A percentile compares a stretch with the other conserved stretches of the same genome.
Evolutionary conservation across 441 rosid genomes (phyloP).

Genomic region (Iberis amara): DNA sequence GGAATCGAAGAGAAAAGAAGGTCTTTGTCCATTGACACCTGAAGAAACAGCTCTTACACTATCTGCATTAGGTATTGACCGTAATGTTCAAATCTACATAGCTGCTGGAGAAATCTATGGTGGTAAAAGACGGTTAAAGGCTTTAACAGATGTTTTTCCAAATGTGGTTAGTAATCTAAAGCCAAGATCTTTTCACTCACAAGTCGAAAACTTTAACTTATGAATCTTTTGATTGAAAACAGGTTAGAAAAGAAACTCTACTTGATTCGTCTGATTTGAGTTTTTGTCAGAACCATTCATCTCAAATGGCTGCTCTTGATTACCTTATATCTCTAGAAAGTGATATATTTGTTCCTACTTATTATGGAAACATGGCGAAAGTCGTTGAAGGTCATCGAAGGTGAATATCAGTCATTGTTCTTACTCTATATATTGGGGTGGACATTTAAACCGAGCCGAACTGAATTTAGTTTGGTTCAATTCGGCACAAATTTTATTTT

Average conservation of each 20-base stretch:
- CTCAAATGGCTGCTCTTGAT: slow-evolving; percentile 94
- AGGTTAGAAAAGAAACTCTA: slow-evolving; percentile 86
- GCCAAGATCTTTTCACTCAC: slow-evolving; percentile 10
- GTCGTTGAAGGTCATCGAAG: slow-evolving; percentile 97
- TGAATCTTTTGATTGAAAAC: slow-evolving; percentile 14
- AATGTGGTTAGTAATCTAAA: slow-evolving; percentile 54
- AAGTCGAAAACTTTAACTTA: neutral
- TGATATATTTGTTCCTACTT: slow-evolving; percentile 85
- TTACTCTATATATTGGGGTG: too few species aligned
- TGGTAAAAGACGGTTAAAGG: slow-evolving; percentile 69
- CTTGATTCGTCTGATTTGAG: slow-evolving; percentile 68
- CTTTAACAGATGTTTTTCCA: slow-evolving; percentile 61
- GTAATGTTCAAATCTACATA: slow-evolving; percentile 65
- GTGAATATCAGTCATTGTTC: slow-evolving; percentile 26
- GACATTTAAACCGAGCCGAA: too few species aligned
- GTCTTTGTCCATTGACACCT: slow-evolving; percentile 89
- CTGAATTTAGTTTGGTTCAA: too few species aligned
- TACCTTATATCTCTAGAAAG: slow-evolving; percentile 88
- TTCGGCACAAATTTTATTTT: too few species aligned
- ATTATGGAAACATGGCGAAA: slow-evolving; percentile 95
- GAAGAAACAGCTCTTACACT: slow-evolving; percentile 85
- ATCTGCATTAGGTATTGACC: slow-evolving; percentile 73
- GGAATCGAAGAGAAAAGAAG: slow-evolving; percentile 78
- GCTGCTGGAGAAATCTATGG: slow-evolving; percentile 95
- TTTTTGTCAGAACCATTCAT: slow-evolving; percentile 83